Evolutionary conservation across 306 rosid genomes (phyloP), one percentile per base, ranked within the genome.

Genomic region (Lupinus albus): DNA sequence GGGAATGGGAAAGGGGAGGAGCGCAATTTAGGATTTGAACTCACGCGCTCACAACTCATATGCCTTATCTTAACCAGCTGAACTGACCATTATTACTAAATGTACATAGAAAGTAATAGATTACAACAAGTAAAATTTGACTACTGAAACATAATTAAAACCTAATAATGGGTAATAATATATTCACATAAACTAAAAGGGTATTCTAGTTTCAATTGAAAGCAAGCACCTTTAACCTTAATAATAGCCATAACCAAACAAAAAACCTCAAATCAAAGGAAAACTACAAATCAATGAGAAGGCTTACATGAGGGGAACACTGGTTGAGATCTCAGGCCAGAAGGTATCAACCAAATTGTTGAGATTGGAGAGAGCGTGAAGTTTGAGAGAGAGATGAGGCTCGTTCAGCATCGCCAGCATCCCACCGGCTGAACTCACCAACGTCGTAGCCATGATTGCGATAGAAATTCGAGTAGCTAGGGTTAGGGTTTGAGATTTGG

Each of bases 301-400:
- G 17, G 56, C 64, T 61, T 82, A 93, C 98, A 93, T 89, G 82
- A 84, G 76, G 18, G 96, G 88, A n/a, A 93, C 96, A 80, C 94
- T 88, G 13, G 97, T 88, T 41, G 98, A 93, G 91, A 93, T 93
- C 96, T 93, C 98, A 1, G 97, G 98, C 98, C 98, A 93, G 66
- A 93, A 93, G 45, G 50, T 85, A 65, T 93, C 97, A 3, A 93
- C 98, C 77, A 86, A 72, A 48, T 86, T 86, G 89, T 88, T 93
- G 79, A 93, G 97, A 81, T 88, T 89, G 14, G 90, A 84, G 54
- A 93, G 95, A 64, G 98, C 97, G 56, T 89, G 88, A 62, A 86
- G 87, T 87, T 93, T 93, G 58, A 93, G 96, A 28, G 67, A 47
- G 0, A 95, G 96, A 77, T 86, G 97, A 12, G 79, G 11, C 84